Conservation (phyloP, 129 eudicot species). For the Rutidosis leptorrhynchoides region DNA sequence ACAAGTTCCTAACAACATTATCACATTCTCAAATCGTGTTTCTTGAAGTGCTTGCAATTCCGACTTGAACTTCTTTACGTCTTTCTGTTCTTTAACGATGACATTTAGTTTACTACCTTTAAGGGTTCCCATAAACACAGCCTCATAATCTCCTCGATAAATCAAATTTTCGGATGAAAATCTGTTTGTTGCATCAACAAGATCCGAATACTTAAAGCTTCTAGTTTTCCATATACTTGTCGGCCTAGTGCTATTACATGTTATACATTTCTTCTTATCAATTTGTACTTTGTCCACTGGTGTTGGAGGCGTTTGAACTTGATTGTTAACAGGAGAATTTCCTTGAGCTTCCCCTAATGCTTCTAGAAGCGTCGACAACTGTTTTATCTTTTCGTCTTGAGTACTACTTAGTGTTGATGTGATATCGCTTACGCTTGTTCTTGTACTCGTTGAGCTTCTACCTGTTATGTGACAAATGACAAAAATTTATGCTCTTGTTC, state of each 20-base stretch:
- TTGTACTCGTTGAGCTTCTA: slow-evolving; percentile 29
- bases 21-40: slow-evolving; percentile 33
- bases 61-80: slow-evolving; percentile 29
- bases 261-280: slow-evolving; percentile 27
- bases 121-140: slow-evolving; percentile 35
- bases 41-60: slow-evolving; percentile 39
- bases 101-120: slow-evolving; percentile 15
- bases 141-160: slow-evolving; percentile 38
- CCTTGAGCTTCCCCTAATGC: slow-evolving; percentile 23
- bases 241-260: slow-evolving; percentile 41
- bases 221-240: slow-evolving; percentile 12
- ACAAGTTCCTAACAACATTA: slow-evolving; percentile 41
- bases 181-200: slow-evolving; percentile 42
- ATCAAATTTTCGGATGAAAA: slow-evolving; percentile 43
- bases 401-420: slow-evolving; percentile 2
- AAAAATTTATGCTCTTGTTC: neutral
- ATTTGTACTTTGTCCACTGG: neutral
- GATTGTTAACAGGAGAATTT: neutral
- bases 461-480: slow-evolving; percentile 7
- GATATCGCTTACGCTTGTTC: slow-evolving; percentile 34
- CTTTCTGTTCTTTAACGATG: slow-evolving; percentile 38
- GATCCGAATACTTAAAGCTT: slow-evolving; percentile 29
- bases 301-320: slow-evolving; percentile 1
- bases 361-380: slow-evolving; percentile 25
- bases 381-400: slow-evolving; percentile 26